Base-by-base conservation (phyloP, 176 grass and related monocot genomes). In the Otatea glauca region DNA sequence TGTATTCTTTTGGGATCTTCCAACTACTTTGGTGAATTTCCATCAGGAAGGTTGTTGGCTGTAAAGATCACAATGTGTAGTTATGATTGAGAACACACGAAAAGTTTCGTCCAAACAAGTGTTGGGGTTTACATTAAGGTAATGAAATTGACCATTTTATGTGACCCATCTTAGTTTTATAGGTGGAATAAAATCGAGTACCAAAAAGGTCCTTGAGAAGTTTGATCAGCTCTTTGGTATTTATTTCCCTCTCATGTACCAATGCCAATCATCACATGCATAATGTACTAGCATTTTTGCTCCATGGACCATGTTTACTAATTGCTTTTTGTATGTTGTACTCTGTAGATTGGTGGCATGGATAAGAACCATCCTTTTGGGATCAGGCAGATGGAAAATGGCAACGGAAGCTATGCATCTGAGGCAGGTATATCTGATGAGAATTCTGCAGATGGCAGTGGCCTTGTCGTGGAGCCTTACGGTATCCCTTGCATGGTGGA, bases 401-500 rank as follows among this genome's bases (percentile, higher is more conserved):
- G 88, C 34, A 96, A 86, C 63, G 89, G 83, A 74, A 88, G 68
- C 49, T 86, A 87, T 61, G 81, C 35, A 12, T 66, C 92, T 5
- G 88, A 65, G 70, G 74, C 86, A 59, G 79, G 76, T 58, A 42
- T 54, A 74, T 75, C 73, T 68, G 88, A 92, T 65, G 88, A 92
- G 38, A 89, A 86, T 88, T 79, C 82, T 73, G 81, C 48, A 32
- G 89, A 88, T 72, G 72, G 76, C 62, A 72, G 51, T 50, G 81
- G 75, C 20, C 77, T 84, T 61, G 62, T 70, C 10, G 90, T 99
- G 58, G 90, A 94, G 25, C 97, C 93, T 78, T 96, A 94, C 42
- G 97, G 97, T 60, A 86, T 94, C 44, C 90, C 93, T 86, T 99
- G 97, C 84, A 96, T 96, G 97, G 90, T 94, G 78, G 97, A 99